Base-by-base conservation (phyloP, 192 early-diverging fungal species). In the Umbelopsis sp. region DNA sequence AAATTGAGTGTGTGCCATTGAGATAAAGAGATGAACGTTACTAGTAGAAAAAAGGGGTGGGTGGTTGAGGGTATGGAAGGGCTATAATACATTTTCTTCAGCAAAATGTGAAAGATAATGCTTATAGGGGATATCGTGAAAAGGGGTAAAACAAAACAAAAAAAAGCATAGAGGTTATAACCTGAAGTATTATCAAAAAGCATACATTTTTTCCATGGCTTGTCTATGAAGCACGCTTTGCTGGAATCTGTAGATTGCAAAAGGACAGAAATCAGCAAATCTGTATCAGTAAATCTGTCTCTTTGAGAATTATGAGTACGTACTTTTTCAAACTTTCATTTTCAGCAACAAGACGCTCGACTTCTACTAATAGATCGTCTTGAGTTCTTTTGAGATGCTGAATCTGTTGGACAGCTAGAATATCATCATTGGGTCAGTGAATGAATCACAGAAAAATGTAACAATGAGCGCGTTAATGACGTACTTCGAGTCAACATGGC, bases 201-300 rank as follows among this genome's bases (percentile, higher is more conserved):
- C 73, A 52, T 79, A 79, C 68, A 74, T 79, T 47, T 78, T 78
- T 78, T 79, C 77, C 73, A 79, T 74, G 27, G 77, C 77, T 65
- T 79, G 77, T 49, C 73, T 27, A 45, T 79, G 77, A n/a, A 79
- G 48, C 23, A 79, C 70, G 25, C 70, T 67, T 51, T 79, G 73
- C 37, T 79, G 77, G 41, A 79, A 79, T 41, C 73, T 79, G 61
- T 46, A 16, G 48, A 15, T 33, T 35, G 27, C 27, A 35, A 16
- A 44, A 49, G 11, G 13, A 35, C 12, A 20, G 21, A 6, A 61
- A 15, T 23, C 8, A 9, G 51, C 11, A 53, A 20, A 3, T 20
- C 3, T 25, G 23, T 12, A 53, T 22, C n/a, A 53, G 22, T 2
- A 53, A 15, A 21, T 20, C 49, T 9, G 8, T 51, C 0, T 8